Percentiles rank a stretch among this genome's conserved stretches.
phyloP scores from a whole-genome alignment of 116 monocot genomes.

The Zostera marina region DNA sequence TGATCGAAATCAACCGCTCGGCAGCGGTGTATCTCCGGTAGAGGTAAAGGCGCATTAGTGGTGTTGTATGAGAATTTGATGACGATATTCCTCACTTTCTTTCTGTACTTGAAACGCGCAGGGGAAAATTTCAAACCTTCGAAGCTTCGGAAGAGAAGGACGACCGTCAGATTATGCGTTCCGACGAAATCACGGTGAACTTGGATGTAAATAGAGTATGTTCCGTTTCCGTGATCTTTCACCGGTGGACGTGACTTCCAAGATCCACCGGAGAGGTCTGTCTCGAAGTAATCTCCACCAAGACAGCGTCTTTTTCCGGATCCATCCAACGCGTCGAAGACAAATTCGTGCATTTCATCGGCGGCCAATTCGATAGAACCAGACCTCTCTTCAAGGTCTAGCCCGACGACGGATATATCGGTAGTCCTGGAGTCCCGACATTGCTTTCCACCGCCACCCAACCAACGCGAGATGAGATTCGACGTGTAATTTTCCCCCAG shows the following conservation, averaged over 20 bases:
- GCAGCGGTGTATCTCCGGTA: slow-evolving; percentile 31
- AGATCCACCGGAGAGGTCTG: slow-evolving; percentile 42
- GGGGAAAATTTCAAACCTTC: slow-evolving; percentile 66
- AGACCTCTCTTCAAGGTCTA: slow-evolving; percentile 9
- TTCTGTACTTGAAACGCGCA: slow-evolving; percentile 30
- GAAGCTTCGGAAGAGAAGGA: slow-evolving; percentile 71
- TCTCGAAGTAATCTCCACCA: slow-evolving; percentile 94
- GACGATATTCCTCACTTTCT: slow-evolving; percentile 26
- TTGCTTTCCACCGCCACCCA: slow-evolving; percentile 19
- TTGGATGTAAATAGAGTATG: slow-evolving; percentile 62
- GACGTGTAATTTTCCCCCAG: slow-evolving; percentile 41
- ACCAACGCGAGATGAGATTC: slow-evolving; percentile 57
- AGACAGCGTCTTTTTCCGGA: slow-evolving; percentile 30
- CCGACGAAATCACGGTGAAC: slow-evolving; percentile 57
- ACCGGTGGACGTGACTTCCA: slow-evolving; percentile 91
- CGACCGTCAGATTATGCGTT: slow-evolving; percentile 43
- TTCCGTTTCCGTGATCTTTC: slow-evolving; percentile 59
- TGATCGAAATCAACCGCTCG: slow-evolving; percentile 12
- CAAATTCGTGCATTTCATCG: slow-evolving; percentile 37
- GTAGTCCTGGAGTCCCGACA: slow-evolving; percentile 42
- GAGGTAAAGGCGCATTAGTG: background rate
- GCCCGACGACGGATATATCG: slow-evolving; percentile 30
- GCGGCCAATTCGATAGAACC: slow-evolving; percentile 9
- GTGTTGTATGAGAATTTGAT: slow-evolving; percentile 19
- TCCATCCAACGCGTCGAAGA: slow-evolving; percentile 36